Evolutionary conservation across 495 filamentous ascomycete species (phyloP), one percentile per base, ranked within the genome.

Genomic region (Eremomyces bilateralis): DNA sequence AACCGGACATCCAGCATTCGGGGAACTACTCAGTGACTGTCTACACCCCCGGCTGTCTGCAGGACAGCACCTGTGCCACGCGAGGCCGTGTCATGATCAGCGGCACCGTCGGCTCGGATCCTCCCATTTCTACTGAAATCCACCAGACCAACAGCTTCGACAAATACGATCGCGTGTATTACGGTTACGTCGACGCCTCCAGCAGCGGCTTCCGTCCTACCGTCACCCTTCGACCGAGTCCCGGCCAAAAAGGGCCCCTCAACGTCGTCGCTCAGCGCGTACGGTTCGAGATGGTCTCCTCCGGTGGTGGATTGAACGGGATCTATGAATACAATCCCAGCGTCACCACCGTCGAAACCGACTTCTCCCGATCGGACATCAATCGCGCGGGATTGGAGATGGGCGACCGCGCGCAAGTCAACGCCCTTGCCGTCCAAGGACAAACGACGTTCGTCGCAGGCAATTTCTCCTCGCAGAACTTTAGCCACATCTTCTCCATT

Each of bases 81-180:
- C 72, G 88, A 29, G 90, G 85, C 20, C 64, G 68, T 47, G 69
- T 90, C 36, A 77, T 76, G 38, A 65, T 95, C 40, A 83, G 79
- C 3, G 81, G 73, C 3, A 64, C 63, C 13, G 69, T 82, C 51
- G 60, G 64, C 1, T 61, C 57, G 19, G 39, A 27, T 17, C 20
- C 57, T 36, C 54, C 65, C 19, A 38, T 60, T 8, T 49, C 62
- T 12, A 55, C 64, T 0, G 51, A 56, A 11, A 51, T 90, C 10
- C 85, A 63, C 49, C 90, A 99, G 57, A 92, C 82, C 13, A 95
- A 95, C 53, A 57, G 81, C 42, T 80, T 73, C 48, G 81, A 93
- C 57, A 99, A 95, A 54, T 92, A 88, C 42, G 90, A 95, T 46
- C 69, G 73, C 36, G 69, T 95, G 38, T 92, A 83, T 51, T 71